phyloP scores from a whole-genome alignment of 257 asterid species.

The Mentha longifolia region DNA sequence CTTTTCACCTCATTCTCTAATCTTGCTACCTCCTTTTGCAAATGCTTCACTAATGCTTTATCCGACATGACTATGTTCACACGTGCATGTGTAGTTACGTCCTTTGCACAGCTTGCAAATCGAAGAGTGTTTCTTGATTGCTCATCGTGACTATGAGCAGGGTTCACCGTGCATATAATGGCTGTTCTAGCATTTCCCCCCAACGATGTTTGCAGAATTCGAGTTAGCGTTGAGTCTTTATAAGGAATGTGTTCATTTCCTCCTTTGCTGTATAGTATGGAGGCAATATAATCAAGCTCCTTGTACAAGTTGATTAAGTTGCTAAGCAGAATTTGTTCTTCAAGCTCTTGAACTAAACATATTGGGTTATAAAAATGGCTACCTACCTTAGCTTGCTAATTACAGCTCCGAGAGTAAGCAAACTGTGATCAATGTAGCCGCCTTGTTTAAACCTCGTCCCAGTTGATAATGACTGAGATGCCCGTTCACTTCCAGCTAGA shows the following conservation, averaged over 20 bases:
- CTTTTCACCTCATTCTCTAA: constrained; percentile 69
- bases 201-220: constrained; percentile 73
- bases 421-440: constrained; percentile 72
- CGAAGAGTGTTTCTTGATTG: constrained; percentile 86
- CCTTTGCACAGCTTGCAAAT: constrained; percentile 90
- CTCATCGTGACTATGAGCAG: constrained; percentile 75
- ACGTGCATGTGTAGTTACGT: constrained; percentile 72
- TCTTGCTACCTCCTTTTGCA: constrained; percentile 78
- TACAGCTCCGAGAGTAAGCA: constrained; percentile 74
- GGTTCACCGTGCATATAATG: constrained; percentile 88
- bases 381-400: constrained; percentile 85
- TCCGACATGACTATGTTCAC: constrained; percentile 79
- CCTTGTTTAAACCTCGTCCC: constrained; percentile 74
- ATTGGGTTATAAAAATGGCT: background rate
- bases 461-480: constrained; percentile 71
- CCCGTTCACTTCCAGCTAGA: constrained; percentile 91
- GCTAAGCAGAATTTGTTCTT: background rate
- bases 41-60: constrained; percentile 67
- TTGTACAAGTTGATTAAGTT: background rate
- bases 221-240: constrained; percentile 88
- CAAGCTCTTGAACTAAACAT: background rate
- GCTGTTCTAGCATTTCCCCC: constrained; percentile 84
- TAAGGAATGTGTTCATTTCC: constrained; percentile 74
- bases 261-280: constrained; percentile 61
- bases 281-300: constrained; percentile 6